A percentile compares a stretch with the other conserved stretches of the same genome.
Conservation (phyloP, 2,329 filamentous ascomycete species). For the Aspergillus chevalieri region DNA sequence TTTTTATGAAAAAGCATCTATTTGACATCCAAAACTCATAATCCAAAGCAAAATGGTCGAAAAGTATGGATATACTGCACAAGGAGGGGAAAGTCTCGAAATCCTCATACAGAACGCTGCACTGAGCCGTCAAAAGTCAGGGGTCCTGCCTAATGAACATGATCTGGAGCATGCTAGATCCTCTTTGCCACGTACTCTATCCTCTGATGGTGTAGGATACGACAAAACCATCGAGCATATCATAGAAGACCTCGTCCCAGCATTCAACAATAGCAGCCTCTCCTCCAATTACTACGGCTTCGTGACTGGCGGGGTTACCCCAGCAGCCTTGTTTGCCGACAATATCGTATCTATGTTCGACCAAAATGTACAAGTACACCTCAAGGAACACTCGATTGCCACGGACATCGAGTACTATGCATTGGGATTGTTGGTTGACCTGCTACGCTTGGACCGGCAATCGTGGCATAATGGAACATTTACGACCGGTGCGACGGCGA, state of each 20-base stretch:
- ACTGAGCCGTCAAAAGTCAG: conserved; percentile 22
- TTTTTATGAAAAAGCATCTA: too few relatives aligned
- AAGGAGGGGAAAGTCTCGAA: conserved; percentile 16
- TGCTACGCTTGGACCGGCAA: conserved; percentile 55
- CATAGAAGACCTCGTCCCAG: conserved; percentile 41
- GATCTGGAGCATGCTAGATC: conserved; percentile 25
- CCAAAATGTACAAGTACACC: conserved; percentile 78
- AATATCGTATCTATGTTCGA: conserved; percentile 75
- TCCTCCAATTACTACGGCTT: conserved; percentile 77
- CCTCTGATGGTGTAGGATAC: conserved; percentile 24
- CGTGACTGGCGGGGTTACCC: conserved; percentile 74
- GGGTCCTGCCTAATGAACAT: conserved; percentile 27
- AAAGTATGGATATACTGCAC: conserved; percentile 3
- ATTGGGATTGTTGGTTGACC: conserved; percentile 60
- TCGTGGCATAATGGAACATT: conserved; percentile 70
- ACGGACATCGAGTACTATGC: conserved; percentile 72
- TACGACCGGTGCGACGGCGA: conserved; percentile 65
- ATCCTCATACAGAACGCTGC: conserved; percentile 26
- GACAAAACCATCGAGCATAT: conserved; percentile 32
- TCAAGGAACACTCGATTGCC: conserved; percentile 66
- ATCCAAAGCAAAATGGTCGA: background rate
- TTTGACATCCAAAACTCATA: background rate
- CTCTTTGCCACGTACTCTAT: conserved; percentile 26
- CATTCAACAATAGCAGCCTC: conserved; percentile 60
- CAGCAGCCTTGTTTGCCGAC: conserved; percentile 74